Conservation (phyloP, 257 asterid genomes). For the Asclepias syriaca region DNA sequence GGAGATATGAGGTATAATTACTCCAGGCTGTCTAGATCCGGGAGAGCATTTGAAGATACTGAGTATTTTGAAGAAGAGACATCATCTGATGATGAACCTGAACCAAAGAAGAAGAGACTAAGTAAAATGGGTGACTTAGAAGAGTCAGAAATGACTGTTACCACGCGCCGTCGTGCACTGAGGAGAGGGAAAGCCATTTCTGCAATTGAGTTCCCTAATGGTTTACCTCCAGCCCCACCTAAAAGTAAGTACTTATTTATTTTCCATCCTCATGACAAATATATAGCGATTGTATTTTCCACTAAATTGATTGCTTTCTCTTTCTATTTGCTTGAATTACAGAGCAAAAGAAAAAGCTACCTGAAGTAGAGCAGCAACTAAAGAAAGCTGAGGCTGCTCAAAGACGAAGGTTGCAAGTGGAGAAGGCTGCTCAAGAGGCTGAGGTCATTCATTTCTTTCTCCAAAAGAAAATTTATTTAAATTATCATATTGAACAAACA, state of each 20-base stretch:
- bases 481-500: not conserved
- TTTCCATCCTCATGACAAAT: slow-evolving; percentile 10
- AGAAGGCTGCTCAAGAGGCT: slow-evolving; percentile 82
- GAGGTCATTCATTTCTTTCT: slow-evolving; percentile 40
- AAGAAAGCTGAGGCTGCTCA: slow-evolving; percentile 87
- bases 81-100: slow-evolving; percentile 43
- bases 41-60: slow-evolving; percentile 39
- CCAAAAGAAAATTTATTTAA: not conserved
- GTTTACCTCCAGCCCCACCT: slow-evolving; percentile 75
- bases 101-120: slow-evolving; percentile 39
- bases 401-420: slow-evolving; percentile 67
- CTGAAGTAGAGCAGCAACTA: slow-evolving; percentile 75
- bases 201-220: slow-evolving; percentile 55
- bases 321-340: slow-evolving; percentile 17
- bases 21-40: slow-evolving; percentile 31
- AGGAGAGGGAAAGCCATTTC: slow-evolving; percentile 40
- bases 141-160: slow-evolving; percentile 42
- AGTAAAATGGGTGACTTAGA: slow-evolving; percentile 30
- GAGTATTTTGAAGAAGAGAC: slow-evolving; percentile 45
- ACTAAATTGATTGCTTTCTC: slow-evolving; percentile 7
- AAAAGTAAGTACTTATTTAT: slow-evolving; percentile 42
- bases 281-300: not conserved
- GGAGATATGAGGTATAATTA: slow-evolving; percentile 32
- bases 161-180: slow-evolving; percentile 63
- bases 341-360: slow-evolving; percentile 72